phyloP scores from a whole-genome alignment of 2,329 filamentous ascomycete species.

The Colletotrichum magnum region DNA sequence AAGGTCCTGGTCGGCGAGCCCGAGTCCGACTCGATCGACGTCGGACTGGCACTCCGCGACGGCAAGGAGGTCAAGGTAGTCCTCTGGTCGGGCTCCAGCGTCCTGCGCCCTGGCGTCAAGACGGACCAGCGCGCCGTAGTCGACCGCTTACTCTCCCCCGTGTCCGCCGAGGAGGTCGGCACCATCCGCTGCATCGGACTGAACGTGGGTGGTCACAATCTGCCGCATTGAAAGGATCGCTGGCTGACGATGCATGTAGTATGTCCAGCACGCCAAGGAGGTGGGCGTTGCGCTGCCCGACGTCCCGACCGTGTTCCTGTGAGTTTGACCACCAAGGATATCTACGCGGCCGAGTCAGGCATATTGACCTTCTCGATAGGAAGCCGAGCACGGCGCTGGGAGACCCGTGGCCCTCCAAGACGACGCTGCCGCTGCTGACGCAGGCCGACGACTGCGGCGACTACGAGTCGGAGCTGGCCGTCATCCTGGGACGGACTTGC shows the following conservation, averaged over 20 bases:
- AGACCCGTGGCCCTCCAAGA: constrained; percentile 67
- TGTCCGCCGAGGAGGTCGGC: constrained; percentile 47
- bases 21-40: constrained; percentile 64
- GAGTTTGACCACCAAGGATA: constrained; percentile 3
- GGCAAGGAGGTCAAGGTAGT: constrained; percentile 69
- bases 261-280: constrained; percentile 59
- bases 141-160: constrained; percentile 62
- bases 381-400: constrained; percentile 69
- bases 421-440: constrained; percentile 63
- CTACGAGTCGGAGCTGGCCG: constrained; percentile 72
- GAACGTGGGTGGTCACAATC: constrained; percentile 56
- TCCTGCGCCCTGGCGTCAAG: constrained; percentile 65
- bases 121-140: constrained; percentile 63
- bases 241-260: constrained; percentile 43
- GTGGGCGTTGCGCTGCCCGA: constrained; percentile 66
- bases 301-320: constrained; percentile 70
- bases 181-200: constrained; percentile 67
- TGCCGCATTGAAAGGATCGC: neutral
- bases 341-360: neutral
- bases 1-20: constrained; percentile 71
- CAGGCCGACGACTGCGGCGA: constrained; percentile 68
- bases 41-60: constrained; percentile 69
- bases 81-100: constrained; percentile 71
- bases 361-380: constrained; percentile 32
- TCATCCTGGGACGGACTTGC: constrained; percentile 66